Conservation (phyloP, 805 yeast genomes). For the Starmerella davenportii region DNA sequence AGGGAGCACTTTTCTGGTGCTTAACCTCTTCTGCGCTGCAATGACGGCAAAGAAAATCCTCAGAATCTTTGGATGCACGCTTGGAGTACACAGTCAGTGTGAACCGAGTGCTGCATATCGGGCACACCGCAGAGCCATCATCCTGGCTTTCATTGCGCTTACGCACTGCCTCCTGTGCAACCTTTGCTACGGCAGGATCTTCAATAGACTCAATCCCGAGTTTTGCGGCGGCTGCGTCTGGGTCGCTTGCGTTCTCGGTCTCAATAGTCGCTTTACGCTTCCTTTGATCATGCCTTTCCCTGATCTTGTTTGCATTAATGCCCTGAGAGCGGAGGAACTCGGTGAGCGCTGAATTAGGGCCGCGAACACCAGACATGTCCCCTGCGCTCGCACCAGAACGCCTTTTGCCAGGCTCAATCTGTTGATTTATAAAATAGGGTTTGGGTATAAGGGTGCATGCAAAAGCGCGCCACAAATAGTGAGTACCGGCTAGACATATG, state of each 20-base stretch:
- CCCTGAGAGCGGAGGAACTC: constrained; percentile 80
- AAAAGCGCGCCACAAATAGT: too few relatives aligned
- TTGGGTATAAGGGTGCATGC: too few relatives aligned
- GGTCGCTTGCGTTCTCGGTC: constrained; percentile 13
- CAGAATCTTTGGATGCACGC: constrained; percentile 20
- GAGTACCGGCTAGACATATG: too few relatives aligned
- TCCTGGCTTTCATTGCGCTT: constrained; percentile 14
- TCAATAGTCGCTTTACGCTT: constrained; percentile 18
- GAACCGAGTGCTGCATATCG: constrained; percentile 42
- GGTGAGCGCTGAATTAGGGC: constrained; percentile 64
- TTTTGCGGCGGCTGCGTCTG: constrained; percentile 12
- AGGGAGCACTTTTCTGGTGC: constrained; percentile 24
- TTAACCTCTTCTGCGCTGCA: constrained; percentile 34
- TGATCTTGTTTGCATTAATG: constrained; percentile 62
- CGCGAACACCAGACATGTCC: constrained; percentile 23
- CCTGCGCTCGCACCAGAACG: not conserved
- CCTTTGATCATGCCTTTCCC: constrained; percentile 24
- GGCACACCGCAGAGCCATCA: constrained; percentile 43
- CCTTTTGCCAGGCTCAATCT: too few relatives aligned
- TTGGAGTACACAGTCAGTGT: constrained; percentile 51
- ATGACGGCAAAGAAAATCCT: constrained; percentile 41
- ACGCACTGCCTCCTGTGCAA: constrained; percentile 18
- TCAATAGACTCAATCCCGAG: constrained; percentile 5
- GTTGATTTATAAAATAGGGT: not conserved
- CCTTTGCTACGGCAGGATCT: constrained; percentile 17